Evolutionary conservation across 78 protist species (phyloP), one percentile per base, ranked within the genome.

Genomic region (Capsaspora owczarzaki): DNA sequence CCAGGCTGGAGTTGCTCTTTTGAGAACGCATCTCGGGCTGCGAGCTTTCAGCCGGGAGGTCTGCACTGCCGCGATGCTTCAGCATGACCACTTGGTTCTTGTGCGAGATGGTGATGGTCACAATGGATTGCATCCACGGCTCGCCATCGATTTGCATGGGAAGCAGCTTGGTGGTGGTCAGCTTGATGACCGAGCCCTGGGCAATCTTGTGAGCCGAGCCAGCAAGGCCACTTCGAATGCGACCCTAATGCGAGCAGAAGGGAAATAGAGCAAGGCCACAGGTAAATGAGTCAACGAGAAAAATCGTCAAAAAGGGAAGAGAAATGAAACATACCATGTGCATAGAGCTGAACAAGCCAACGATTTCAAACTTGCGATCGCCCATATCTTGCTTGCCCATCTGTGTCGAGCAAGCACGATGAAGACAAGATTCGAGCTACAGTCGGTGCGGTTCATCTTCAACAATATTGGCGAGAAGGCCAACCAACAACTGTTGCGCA

Each of bases 131-230:
- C 61, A 33, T 35, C 84, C 84, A 81, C 47, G 84, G 84, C 84
- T 81, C 84, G 60, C 84, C 84, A 43, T 81, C 84, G 40, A 46
- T 10, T 46, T 81, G 84, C 61, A 69, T 4, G 19, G 75, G 75
- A 2, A 40, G 75, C 2, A 47, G 27, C 25, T 8, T 35, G 47
- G 41, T 29, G 27, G 49, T 40, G 4, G 49, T 37, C 49, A 69
- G 37, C 25, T 41, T 14, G 47, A 69, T 10, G n/a, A n/a, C 6
- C 25, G 75, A 69, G 47, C 49, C 19, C n/a, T 69, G 75, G 25
- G 51, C 43, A 31, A 69, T 63, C 20, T 41, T 35, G 41, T 63
- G 23, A 2, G 72, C 72, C 33, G 8, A 25, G 66, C 66, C 66
- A 10, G 66, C 66, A 25, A 56, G 66, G 8, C 66, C 66, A 29